phyloP scores from a whole-genome alignment of 2,329 filamentous ascomycete species.

The Iodosphaeria phyllophila region DNA sequence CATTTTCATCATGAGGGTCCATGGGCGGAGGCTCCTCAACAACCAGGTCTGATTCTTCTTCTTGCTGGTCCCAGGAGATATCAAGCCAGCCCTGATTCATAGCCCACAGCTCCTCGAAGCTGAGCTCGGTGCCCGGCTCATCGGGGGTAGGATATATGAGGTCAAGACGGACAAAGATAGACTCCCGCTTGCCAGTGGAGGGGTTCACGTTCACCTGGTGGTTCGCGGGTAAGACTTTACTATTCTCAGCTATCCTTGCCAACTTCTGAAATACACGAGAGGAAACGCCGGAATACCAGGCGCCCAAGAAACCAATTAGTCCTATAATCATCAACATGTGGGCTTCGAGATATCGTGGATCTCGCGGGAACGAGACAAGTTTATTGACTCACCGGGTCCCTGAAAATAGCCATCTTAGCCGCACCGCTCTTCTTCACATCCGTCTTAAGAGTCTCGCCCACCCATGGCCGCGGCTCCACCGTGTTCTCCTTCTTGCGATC shows the following conservation, averaged over 20 bases:
- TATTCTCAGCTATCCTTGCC: conserved; percentile 39
- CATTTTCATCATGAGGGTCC: no score
- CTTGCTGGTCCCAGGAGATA: conserved; percentile 32
- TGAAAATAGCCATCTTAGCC: conserved; percentile 82
- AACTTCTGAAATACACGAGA: conserved; percentile 33
- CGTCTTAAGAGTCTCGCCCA: conserved; percentile 73
- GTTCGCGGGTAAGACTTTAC: conserved; percentile 48
- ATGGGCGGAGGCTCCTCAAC: conserved; percentile 6
- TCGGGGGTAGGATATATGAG: conserved; percentile 66
- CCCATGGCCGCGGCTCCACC: conserved; percentile 76
- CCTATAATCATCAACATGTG: conserved; percentile 81
- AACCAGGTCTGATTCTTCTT: conserved; percentile 6
- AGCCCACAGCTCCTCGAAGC: conserved; percentile 84
- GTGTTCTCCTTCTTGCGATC: conserved; percentile 91
- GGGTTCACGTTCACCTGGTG: conserved; percentile 71
- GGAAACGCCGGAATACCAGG: no score
- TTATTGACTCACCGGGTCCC: conserved; percentile 68
- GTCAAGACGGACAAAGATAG: conserved; percentile 73
- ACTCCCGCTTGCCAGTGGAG: conserved; percentile 64
- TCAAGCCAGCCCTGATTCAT: conserved; percentile 51
- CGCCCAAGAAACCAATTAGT: conserved; percentile 95
- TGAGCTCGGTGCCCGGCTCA: conserved; percentile 55
- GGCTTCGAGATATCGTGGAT: conserved; percentile 21
- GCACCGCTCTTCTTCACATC: conserved; percentile 62
- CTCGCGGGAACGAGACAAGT: no score